phyloP scores from a whole-genome alignment of 805 yeast species.

The Geotrichum ghanense region DNA sequence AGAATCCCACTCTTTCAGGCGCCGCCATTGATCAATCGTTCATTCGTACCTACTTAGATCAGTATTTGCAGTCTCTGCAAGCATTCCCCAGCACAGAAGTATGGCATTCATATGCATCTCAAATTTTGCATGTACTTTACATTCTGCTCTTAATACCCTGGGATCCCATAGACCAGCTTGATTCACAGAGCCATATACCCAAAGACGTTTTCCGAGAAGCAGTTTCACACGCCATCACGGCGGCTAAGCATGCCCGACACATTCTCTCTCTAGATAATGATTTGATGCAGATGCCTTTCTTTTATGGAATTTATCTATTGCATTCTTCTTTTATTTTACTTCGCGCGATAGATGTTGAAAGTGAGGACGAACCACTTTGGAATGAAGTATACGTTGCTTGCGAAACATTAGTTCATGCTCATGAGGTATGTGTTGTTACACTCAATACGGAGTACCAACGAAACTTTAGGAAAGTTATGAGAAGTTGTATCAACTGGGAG shows the following conservation, averaged over 20 bases:
- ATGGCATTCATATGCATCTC: constrained; percentile 17
- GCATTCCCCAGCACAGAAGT: constrained; percentile 13
- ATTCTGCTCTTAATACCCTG: constrained; percentile 20
- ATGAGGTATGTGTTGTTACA: constrained; percentile 23
- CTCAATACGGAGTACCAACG: constrained; percentile 23
- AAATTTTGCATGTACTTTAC: constrained; percentile 19
- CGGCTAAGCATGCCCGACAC: constrained; percentile 17
- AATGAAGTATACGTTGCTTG: constrained; percentile 20
- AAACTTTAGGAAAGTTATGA: constrained; percentile 21
- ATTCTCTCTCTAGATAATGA: constrained; percentile 21
- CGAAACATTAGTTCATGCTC: constrained; percentile 23
- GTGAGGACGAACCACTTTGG: constrained; percentile 8
- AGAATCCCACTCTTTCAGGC: constrained; percentile 16
- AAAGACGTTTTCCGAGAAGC: constrained; percentile 17
- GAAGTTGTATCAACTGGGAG: constrained; percentile 17
- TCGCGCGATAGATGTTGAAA: constrained; percentile 17
- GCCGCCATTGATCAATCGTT: constrained; percentile 11
- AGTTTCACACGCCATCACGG: constrained; percentile 19
- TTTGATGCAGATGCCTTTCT: constrained; percentile 21
- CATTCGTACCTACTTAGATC: constrained; percentile 10
- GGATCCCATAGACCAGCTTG: constrained; percentile 22
- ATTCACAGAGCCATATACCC: constrained; percentile 11
- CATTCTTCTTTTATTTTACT: constrained; percentile 21
- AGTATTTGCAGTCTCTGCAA: constrained; percentile 12
- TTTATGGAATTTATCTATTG: constrained; percentile 21